Percentiles rank a stretch among this genome's conserved stretches.
phyloP scores from a whole-genome alignment of 768 basidiomycete species.

The Podaxis mareebaensis region DNA sequence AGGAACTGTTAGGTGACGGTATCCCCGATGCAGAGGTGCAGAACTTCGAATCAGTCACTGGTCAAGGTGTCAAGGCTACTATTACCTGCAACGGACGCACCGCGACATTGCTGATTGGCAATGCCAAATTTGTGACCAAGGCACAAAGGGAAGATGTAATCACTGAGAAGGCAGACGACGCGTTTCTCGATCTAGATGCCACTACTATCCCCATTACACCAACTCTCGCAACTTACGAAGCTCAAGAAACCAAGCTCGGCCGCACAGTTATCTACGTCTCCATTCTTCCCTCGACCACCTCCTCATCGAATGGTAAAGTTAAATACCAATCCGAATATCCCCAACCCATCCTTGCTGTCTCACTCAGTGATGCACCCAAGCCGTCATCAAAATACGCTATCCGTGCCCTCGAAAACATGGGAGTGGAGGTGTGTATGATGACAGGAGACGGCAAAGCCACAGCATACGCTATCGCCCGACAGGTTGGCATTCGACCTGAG shows the following conservation, averaged over 20 bases:
- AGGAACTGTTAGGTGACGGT: constrained; percentile 51
- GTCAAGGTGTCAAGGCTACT: constrained; percentile 80
- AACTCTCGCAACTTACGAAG: constrained; percentile 64
- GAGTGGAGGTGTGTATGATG: constrained; percentile 90
- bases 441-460: constrained; percentile 91
- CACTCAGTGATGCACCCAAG: constrained; percentile 87
- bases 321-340: constrained; percentile 34
- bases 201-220: constrained; percentile 44
- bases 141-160: constrained; percentile 51
- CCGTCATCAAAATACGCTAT: constrained; percentile 84
- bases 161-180: constrained; percentile 44
- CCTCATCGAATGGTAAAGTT: constrained; percentile 6
- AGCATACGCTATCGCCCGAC: constrained; percentile 83
- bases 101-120: constrained; percentile 73
- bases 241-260: constrained; percentile 67
- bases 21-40: constrained; percentile 56
- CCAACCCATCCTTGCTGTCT: constrained; percentile 74
- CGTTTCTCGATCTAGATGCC: constrained; percentile 16
- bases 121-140: constrained; percentile 61
- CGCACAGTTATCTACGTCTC: constrained; percentile 90
- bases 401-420: constrained; percentile 79
- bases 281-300: constrained; percentile 34
- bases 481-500: constrained; percentile 83
- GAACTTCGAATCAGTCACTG: constrained; percentile 85
- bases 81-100: constrained; percentile 54